Evolutionary conservation across 2,329 filamentous ascomycete genomes (phyloP).

Genomic region (Xylaria sp.): DNA sequence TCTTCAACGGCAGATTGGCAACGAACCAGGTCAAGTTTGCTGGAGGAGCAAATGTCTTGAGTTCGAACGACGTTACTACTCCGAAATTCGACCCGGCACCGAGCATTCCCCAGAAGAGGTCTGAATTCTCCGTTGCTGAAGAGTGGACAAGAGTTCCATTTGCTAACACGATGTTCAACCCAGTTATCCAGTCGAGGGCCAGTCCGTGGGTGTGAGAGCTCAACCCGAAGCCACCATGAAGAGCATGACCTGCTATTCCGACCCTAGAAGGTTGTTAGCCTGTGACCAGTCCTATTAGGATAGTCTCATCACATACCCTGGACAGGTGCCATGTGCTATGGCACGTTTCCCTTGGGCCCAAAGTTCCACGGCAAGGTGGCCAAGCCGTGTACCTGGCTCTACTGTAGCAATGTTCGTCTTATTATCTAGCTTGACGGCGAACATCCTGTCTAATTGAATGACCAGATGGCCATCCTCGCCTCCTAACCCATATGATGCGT

Average conservation of each 20-base stretch:
- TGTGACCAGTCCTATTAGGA: neutral
- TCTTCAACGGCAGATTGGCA: conserved; percentile 44
- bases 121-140: conserved; percentile 48
- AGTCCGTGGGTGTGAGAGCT: conserved; percentile 57
- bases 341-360: conserved; percentile 49
- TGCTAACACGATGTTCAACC: conserved; percentile 46
- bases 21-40: conserved; percentile 48
- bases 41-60: conserved; percentile 48
- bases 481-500: conserved; percentile 57
- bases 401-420: conserved; percentile 54
- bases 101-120: conserved; percentile 50
- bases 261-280: conserved; percentile 44
- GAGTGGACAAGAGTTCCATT: conserved; percentile 47
- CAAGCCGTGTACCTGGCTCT: conserved; percentile 57
- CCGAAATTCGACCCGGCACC: conserved; percentile 50
- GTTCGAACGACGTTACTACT: conserved; percentile 46
- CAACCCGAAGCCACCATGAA: conserved; percentile 53
- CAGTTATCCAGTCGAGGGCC: conserved; percentile 57
- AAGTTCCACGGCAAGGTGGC: conserved; percentile 51
- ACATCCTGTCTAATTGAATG: conserved; percentile 57
- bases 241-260: conserved; percentile 51
- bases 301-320: conserved; percentile 47
- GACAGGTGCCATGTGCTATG: conserved; percentile 52
- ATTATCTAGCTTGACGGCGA: conserved; percentile 53
- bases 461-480: conserved; percentile 59